Conservation (phyloP, 257 asterid genomes). For the Rauvolfia tetraphylla region DNA sequence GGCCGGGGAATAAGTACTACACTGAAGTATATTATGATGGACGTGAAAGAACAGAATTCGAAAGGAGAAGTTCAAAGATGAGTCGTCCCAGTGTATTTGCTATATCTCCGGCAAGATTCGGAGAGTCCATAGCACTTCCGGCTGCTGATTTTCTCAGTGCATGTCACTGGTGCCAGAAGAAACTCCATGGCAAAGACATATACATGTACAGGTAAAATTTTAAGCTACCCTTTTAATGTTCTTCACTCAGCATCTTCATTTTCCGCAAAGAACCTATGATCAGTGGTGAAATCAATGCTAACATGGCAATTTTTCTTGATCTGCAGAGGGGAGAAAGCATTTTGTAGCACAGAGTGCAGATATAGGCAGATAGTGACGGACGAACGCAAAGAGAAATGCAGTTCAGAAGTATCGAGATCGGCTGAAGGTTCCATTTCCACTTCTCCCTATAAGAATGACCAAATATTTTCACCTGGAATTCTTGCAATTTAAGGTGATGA, state of each 20-base stretch:
- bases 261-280: too few relatives aligned
- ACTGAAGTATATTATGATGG: conserved; percentile 53
- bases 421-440: conserved; percentile 38
- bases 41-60: conserved; percentile 25
- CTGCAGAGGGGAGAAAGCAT: conserved; percentile 87
- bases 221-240: neutral
- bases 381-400: conserved; percentile 60
- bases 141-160: conserved; percentile 62
- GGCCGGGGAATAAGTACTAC: conserved; percentile 42
- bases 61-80: conserved; percentile 22
- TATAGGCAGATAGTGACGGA: conserved; percentile 66
- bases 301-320: neutral
- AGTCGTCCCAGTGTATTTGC: conserved; percentile 44
- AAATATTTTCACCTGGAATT: conserved; percentile 57
- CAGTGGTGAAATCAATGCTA: neutral
- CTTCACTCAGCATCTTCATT: too few relatives aligned
- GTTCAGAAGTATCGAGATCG: conserved; percentile 45
- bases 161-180: conserved; percentile 64
- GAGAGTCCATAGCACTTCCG: conserved; percentile 35
- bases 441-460: conserved; percentile 44
- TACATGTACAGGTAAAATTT: conserved; percentile 79
- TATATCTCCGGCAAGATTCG: conserved; percentile 54
- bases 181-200: conserved; percentile 77
- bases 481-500: conserved; percentile 38
- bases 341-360: conserved; percentile 89